Evolutionary conservation across 805 yeast species (phyloP), one percentile per base, ranked within the genome.

Genomic region (Debaryomyces prosopidis): DNA sequence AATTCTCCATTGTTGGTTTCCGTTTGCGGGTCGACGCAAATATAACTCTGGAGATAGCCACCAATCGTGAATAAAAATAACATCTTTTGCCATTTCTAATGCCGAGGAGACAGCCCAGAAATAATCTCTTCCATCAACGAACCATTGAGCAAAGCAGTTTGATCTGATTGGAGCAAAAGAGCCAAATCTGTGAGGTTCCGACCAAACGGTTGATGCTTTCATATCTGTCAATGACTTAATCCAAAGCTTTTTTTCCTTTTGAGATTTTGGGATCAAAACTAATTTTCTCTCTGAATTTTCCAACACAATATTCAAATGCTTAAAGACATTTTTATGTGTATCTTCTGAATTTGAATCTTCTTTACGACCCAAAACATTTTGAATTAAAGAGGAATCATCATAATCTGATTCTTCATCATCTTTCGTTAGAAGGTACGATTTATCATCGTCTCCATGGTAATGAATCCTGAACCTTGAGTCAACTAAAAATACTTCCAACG

Each of bases 41-140:
- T 94, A 95, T 3, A 94, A 62, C 63, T 94, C 99, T 0, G 99
- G 99, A 4, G 92, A 80, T 19, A 94, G 73, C 99, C 99, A 94
- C 99, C 99, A 94, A 59, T 92, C 99, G 59, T 94, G 97, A 40
- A 94, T 89, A 62, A 84, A 94, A 28, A 94, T 85, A 1, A 87
- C 92, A 71, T 94, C 98, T 53, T 84, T 83, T 0, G 99, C 98
- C 87, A 88, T 85, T 53, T 87, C 89, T 44, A 94, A 71, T 0
- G 98, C 99, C 9, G 90, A 83, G 26, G 96, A 87, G 2, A 90
- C 83, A 1, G 97, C 95, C 97, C 98, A 94, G 71, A 89, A 86
- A 63, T 94, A 88, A 65, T 94, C 99, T 58, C 99, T 76, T 3
- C 87, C 96, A 66, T 94, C 99, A 3, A 94, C 98, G 69, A 94